Percentiles rank a stretch among this genome's conserved stretches.
These are phyloP conservation scores for Metschnikowia continentalis DNA, from an alignment of 805 yeast species.

Conservation along the genomic window DNA sequence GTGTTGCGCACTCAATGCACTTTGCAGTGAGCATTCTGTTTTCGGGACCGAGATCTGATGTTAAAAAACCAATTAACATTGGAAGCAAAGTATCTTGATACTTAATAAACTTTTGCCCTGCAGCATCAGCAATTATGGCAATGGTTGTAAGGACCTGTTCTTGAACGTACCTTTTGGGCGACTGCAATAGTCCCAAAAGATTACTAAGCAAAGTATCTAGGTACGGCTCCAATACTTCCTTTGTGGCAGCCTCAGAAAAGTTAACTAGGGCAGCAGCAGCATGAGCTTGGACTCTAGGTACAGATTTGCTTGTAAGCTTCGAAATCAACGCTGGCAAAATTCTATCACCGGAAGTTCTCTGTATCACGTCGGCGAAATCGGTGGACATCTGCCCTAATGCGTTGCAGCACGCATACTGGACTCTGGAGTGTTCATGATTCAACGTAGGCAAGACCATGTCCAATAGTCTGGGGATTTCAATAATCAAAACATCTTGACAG, in stretches of 20 bases:
- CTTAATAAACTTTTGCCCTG: conserved; percentile 80
- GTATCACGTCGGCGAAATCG: conserved; percentile 88
- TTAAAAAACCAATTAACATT: conserved; percentile 70
- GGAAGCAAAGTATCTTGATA: conserved; percentile 96
- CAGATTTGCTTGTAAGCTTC: conserved; percentile 65
- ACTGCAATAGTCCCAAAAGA: conserved; percentile 69
- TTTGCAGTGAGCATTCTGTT: conserved; percentile 81
- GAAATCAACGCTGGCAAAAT: conserved; percentile 87
- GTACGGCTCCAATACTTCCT: conserved; percentile 87
- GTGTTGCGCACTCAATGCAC: conserved; percentile 91
- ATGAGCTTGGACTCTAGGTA: conserved; percentile 93
- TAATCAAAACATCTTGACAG: conserved; percentile 80
- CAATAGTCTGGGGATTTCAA: conserved; percentile 75
- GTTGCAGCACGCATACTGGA: conserved; percentile 95
- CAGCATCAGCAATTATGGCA: conserved; percentile 96
- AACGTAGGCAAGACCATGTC: conserved; percentile 85
- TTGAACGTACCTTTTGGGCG: conserved; percentile 90
- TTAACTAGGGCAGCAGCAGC: conserved; percentile 98
- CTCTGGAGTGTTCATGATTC: conserved; percentile 85
- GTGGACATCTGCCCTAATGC: conserved; percentile 96
- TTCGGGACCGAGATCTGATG: conserved; percentile 73
- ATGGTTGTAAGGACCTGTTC: conserved; percentile 96
- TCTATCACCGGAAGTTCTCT: conserved; percentile 70
- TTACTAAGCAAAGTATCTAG: conserved; percentile 75
- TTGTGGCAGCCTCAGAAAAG: conserved; percentile 86